Conservation (phyloP, 1,284 basidiomycete species). For the Melampsora larici-populina region DNA sequence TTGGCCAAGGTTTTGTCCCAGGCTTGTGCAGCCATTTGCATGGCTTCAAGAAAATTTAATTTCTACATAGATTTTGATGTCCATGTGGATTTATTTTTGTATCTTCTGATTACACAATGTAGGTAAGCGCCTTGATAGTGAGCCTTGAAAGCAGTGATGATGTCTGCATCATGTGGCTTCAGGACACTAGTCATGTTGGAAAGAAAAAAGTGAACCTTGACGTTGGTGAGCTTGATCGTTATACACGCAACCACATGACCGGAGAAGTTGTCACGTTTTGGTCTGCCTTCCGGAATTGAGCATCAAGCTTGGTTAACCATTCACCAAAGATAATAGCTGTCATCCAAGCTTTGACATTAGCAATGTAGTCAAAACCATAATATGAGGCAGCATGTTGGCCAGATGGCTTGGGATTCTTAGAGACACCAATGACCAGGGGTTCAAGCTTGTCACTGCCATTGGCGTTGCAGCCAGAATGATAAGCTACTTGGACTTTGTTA, state of each 20-base stretch:
- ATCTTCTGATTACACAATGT: background rate
- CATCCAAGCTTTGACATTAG: background rate
- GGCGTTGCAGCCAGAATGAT: background rate
- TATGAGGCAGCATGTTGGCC: background rate
- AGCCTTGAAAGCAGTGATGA: background rate
- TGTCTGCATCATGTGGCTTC: slow-evolving; percentile 45
- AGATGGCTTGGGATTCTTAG: background rate
- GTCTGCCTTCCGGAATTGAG: background rate
- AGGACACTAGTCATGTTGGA: slow-evolving; percentile 47
- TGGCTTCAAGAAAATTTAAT: slow-evolving; percentile 19
- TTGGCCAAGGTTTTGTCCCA: background rate
- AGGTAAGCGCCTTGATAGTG: slow-evolving; percentile 42
- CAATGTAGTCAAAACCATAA: slow-evolving; percentile 48
- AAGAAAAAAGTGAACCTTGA: no score
- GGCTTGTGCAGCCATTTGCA: slow-evolving; percentile 15
- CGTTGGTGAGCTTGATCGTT: background rate
- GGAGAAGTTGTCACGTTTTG: background rate
- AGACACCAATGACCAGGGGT: background rate
- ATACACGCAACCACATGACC: background rate
- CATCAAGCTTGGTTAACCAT: background rate
- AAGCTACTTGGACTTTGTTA: background rate
- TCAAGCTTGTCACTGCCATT: background rate
- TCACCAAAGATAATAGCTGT: background rate
- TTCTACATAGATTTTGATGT: slow-evolving; percentile 52
- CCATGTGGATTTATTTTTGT: background rate